These are phyloP conservation scores for Xylaria sp. DNA, from an alignment of 2,329 filamentous ascomycete genomes.

Conservation along the genomic window DNA sequence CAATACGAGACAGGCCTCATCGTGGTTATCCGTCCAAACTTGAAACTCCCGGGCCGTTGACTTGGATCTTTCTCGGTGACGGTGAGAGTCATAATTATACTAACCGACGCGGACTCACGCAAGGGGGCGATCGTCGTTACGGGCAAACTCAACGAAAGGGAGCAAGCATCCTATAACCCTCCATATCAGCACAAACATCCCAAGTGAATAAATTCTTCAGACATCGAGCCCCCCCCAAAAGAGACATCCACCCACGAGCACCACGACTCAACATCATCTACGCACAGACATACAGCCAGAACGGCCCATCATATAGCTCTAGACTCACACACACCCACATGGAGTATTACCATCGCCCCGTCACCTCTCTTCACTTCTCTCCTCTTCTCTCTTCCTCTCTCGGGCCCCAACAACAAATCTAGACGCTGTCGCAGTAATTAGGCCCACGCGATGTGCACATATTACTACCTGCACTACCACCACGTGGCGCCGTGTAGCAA, in stretches of 20 bases:
- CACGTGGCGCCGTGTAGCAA: conserved; percentile 52
- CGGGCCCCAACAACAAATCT: neutral
- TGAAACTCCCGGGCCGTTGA: neutral
- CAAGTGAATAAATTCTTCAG: neutral
- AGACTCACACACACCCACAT: no score
- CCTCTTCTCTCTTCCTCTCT: neutral
- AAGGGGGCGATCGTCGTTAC: neutral
- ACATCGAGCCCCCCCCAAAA: neutral
- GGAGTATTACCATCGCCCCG: neutral
- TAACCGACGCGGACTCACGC: neutral
- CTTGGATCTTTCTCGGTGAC: neutral
- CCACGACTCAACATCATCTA: neutral
- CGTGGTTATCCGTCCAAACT: neutral
- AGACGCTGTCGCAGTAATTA: no score
- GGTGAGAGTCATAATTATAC: neutral
- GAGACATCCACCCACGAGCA: neutral
- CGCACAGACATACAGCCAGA: neutral
- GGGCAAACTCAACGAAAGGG: no score
- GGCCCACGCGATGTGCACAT: conserved; percentile 54
- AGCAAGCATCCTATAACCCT: no score
- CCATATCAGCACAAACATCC: no score
- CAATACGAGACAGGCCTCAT: neutral
- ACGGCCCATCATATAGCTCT: no score
- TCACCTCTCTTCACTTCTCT: neutral
- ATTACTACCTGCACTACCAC: conserved; percentile 58